These are phyloP conservation scores for Colletotrichum higginsianum DNA, from an alignment of 2,329 filamentous ascomycete genomes.

Conservation along the genomic window DNA sequence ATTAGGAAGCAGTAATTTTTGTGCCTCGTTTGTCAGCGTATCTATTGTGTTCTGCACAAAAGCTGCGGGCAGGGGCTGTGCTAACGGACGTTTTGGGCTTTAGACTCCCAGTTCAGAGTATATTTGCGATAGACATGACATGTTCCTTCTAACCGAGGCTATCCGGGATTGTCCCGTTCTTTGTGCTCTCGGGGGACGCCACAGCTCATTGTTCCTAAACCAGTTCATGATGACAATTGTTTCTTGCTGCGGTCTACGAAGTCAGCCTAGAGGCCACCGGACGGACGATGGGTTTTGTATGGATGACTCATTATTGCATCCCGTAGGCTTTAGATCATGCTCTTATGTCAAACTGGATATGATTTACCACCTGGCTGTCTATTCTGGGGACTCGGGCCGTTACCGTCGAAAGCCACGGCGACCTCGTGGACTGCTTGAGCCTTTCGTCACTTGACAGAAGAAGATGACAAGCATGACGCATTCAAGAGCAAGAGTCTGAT, in stretches of 20 bases:
- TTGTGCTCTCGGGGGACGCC: background rate
- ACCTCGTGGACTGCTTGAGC: constrained; percentile 1
- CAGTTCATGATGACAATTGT: background rate
- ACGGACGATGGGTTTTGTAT: too few relatives aligned
- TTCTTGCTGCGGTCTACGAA: too few relatives aligned
- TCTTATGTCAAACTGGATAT: background rate
- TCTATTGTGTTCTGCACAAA: background rate
- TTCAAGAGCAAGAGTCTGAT: too few relatives aligned
- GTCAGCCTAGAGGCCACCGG: background rate
- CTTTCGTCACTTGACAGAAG: too few relatives aligned
- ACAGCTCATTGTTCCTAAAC: background rate
- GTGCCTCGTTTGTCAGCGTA: background rate
- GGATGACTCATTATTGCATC: background rate
- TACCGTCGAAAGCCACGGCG: constrained; percentile 6
- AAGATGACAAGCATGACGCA: too few relatives aligned
- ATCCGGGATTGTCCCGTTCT: too few relatives aligned
- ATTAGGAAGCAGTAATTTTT: too few relatives aligned
- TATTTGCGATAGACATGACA: background rate
- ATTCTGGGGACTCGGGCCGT: background rate
- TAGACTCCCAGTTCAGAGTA: too few relatives aligned
- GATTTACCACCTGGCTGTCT: background rate
- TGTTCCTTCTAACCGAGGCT: background rate
- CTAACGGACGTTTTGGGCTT: background rate
- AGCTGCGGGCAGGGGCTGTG: background rate
- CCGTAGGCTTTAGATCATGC: background rate